Percentiles rank a stretch among this genome's conserved stretches.
Conservation (phyloP, 169 alveolate species). For the Plasmodium sp. region DNA sequence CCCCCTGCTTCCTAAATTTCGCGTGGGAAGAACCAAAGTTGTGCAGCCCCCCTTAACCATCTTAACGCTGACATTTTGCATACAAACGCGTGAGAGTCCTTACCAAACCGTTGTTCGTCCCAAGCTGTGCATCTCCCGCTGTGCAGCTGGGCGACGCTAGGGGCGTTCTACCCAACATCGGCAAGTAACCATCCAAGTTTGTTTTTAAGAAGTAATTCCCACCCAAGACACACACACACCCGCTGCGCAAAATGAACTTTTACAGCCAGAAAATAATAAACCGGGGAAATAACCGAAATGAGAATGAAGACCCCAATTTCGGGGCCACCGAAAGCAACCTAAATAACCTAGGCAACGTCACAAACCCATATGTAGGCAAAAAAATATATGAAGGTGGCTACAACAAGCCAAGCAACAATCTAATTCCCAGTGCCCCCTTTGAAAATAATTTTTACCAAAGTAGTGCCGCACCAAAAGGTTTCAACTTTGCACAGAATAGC, state of each 20-base stretch:
- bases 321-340: constrained; percentile 2
- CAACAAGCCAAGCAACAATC: not conserved
- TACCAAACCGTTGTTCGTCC: not conserved
- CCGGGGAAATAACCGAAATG: constrained; percentile 31
- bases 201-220: not conserved
- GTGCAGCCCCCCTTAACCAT: not conserved
- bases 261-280: constrained; percentile 34
- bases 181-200: not conserved
- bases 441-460: constrained; percentile 5
- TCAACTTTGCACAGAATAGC: not conserved
- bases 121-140: not conserved
- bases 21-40: not conserved
- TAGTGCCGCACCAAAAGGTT: not conserved
- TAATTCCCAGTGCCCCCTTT: constrained; percentile 35
- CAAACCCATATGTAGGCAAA: constrained; percentile 32
- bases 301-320: not conserved
- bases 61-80: not conserved
- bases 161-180: not conserved
- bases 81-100: not conserved
- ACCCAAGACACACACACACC: not conserved
- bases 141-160: not conserved
- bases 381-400: constrained; percentile 24
- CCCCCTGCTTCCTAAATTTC: not conserved
- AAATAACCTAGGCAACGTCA: not conserved
- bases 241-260: constrained; percentile 33